Evolutionary conservation across 2,329 filamentous ascomycete genomes (phyloP).

Genomic region (Colletotrichum lini): DNA sequence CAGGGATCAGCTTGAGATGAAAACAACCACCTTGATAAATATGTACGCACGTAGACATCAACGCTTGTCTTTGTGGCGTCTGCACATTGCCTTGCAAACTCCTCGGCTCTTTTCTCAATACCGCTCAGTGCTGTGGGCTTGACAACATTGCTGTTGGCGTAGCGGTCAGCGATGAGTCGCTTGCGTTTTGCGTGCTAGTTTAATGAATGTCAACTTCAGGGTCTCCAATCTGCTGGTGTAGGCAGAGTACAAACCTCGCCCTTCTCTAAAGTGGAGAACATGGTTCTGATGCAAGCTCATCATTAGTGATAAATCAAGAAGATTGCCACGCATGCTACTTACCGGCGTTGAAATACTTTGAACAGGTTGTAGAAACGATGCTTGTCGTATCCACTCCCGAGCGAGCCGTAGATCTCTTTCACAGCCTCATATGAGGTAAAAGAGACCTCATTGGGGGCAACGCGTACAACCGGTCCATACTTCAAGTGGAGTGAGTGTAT

Average conservation of each 20-base stretch:
- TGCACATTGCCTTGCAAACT: constrained; percentile 69
- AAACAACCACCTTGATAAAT: background rate
- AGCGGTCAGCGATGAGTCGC: constrained; percentile 75
- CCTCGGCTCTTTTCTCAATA: constrained; percentile 68
- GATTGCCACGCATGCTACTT: constrained; percentile 38
- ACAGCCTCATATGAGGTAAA: constrained; percentile 70
- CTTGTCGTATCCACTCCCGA: constrained; percentile 76
- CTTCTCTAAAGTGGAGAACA: constrained; percentile 72
- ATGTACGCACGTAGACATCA: constrained; percentile 71
- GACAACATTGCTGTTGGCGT: constrained; percentile 78
- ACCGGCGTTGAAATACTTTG: constrained; percentile 69
- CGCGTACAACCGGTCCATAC: constrained; percentile 72
- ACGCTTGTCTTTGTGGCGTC: constrained; percentile 60
- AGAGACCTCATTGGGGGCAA: constrained; percentile 71
- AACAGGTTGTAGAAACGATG: constrained; percentile 76
- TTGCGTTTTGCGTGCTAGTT: constrained; percentile 73
- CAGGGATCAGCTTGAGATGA: background rate
- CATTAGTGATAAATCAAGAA: background rate
- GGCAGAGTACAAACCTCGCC: constrained; percentile 58
- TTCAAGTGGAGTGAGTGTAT: constrained; percentile 68
- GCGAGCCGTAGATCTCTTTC: constrained; percentile 74
- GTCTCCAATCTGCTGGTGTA: accelerated
- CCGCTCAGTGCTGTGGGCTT: constrained; percentile 67
- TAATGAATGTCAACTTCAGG: background rate
- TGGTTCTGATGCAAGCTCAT: constrained; percentile 59